Evolutionary conservation across 345 rosid genomes (phyloP).

Genomic region (Draba incana): DNA sequence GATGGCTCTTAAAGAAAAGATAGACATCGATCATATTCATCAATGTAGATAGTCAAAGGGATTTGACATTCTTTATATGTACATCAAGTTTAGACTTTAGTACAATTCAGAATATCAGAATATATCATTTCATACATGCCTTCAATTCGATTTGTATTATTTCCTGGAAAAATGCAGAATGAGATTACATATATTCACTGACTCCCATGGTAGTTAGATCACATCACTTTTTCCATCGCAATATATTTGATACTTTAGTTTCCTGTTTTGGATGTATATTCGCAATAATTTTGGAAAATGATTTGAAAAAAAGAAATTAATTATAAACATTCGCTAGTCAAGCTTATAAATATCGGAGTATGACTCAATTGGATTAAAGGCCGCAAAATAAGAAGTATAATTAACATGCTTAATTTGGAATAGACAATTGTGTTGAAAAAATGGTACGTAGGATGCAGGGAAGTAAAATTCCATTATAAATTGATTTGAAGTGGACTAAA

Average conservation of each 20-base stretch:
- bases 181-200: too few relatives aligned
- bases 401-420: conserved; percentile 7
- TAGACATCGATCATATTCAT: not conserved
- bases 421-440: conserved; percentile 32
- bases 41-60: not conserved
- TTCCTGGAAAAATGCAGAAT: not conserved
- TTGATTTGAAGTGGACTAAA: conserved; percentile 42
- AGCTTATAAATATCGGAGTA: conserved; percentile 25
- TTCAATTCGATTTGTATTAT: not conserved
- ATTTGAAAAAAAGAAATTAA: not conserved
- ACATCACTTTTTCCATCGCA: too few relatives aligned
- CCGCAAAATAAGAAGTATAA: conserved; percentile 40
- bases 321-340: conserved; percentile 30
- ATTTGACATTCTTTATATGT: not conserved
- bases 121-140: not conserved
- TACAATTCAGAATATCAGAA: not conserved
- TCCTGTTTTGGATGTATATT: not conserved
- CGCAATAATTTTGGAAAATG: too few relatives aligned
- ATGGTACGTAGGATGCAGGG: conserved; percentile 8
- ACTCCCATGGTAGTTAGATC: too few relatives aligned
- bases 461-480: conserved; percentile 49
- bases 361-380: conserved; percentile 29
- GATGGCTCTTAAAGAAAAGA: not conserved
- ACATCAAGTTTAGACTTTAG: not conserved
- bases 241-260: not conserved